Evolutionary conservation across 169 alveolate genomes (phyloP), one percentile per base, ranked within the genome.

Genomic region (Eimeria necatrix): DNA sequence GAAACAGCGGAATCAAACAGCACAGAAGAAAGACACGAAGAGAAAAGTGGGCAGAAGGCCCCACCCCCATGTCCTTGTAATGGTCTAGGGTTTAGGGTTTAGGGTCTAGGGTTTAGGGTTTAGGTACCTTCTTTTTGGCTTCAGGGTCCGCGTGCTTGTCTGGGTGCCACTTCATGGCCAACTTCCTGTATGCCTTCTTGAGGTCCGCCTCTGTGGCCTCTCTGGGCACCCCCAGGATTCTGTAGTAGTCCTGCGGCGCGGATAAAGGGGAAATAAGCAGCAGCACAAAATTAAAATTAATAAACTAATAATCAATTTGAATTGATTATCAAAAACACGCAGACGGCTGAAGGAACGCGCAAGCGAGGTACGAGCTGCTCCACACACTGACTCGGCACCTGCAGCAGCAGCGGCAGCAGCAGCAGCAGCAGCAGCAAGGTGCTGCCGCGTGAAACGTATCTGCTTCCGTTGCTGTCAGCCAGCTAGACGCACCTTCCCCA

Each of bases 81-180:
- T 10, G 68, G 20, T 10, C 1, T 56, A 18, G 68, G 68, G 68
- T 10, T 3, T 56, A 18, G 20, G 68, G 12, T 10, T 10, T 56
- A 18, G 68, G 68, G 68, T 10, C 68, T 56, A 18, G 20, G 68
- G 12, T 18, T 56, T 1, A 32, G 41, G 41, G 2, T 32, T 32
- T 10, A 14, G 70, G 12, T 4, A 74, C 95, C 51, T 78, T 70
- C 56, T 93, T 68, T 87, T 93, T 93, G 52, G 92, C 95, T 3
- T 60, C 89, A 8, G 95, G 61, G 26, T 97, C 98, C 41, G 97
- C 97, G 84, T 98, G 98, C 96, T 97, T 97, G 94, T 98, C 98
- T 7, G 99, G 99, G 95, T 98, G 99, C 94, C 96, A 97, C 86
- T 95, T 97, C 80, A 97, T 95, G 18, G 98, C 99, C 41, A 97